Evolutionary conservation across 345 rosid genomes (phyloP).

Genomic region (Cardamine chenopodiifolia): DNA sequence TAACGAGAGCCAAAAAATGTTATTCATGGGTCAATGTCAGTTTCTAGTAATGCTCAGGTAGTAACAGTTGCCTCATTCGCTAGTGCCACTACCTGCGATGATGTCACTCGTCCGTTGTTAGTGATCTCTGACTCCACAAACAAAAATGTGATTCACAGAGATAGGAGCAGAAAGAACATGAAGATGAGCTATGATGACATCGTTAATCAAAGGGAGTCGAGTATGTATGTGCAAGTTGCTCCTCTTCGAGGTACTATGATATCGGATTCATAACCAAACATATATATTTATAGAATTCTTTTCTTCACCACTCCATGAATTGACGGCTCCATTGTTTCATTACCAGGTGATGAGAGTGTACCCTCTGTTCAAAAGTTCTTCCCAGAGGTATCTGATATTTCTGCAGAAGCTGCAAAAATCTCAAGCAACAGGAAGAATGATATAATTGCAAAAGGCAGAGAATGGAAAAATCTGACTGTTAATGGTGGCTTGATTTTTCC

Average conservation of each 20-base stretch:
- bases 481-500: slow-evolving; percentile 35
- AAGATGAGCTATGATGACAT: slow-evolving; percentile 30
- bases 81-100: slow-evolving; percentile 9
- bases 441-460: slow-evolving; percentile 38
- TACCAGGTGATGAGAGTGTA: slow-evolving; percentile 33
- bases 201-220: slow-evolving; percentile 22
- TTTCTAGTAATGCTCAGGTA: slow-evolving; percentile 33
- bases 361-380: slow-evolving; percentile 39
- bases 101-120: slow-evolving; percentile 6
- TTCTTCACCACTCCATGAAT: not conserved
- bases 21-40: slow-evolving; percentile 18
- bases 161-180: slow-evolving; percentile 9
- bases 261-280: not conserved
- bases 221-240: slow-evolving; percentile 10
- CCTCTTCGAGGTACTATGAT: slow-evolving; percentile 31
- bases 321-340: slow-evolving; percentile 25
- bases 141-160: slow-evolving; percentile 8
- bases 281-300: not conserved
- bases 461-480: slow-evolving; percentile 35
- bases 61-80: slow-evolving; percentile 39
- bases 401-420: slow-evolving; percentile 29
- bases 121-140: slow-evolving; percentile 23
- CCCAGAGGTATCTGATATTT: slow-evolving; percentile 34
- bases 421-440: slow-evolving; percentile 35
- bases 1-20: slow-evolving; percentile 17